These are phyloP conservation scores for Meira miltonrushii DNA, from an alignment of 1,284 basidiomycete genomes.

Conservation along the genomic window DNA sequence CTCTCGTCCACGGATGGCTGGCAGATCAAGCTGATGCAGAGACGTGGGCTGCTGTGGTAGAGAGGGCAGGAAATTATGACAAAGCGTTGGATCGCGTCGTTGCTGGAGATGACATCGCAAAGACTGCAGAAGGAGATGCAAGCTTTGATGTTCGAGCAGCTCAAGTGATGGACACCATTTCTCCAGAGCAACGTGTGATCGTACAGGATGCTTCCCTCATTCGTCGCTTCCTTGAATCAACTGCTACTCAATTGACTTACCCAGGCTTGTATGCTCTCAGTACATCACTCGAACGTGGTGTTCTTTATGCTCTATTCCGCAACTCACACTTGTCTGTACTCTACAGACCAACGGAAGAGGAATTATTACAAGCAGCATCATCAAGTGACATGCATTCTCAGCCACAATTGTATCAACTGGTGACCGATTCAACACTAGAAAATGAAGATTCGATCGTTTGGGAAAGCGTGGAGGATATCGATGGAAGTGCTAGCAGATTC, in stretches of 20 bases:
- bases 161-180: neutral
- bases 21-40: slow-evolving; percentile 68
- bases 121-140: slow-evolving; percentile 22
- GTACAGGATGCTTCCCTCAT: slow-evolving; percentile 19
- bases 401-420: slow-evolving; percentile 65
- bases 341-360: slow-evolving; percentile 55
- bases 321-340: slow-evolving; percentile 82
- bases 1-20: slow-evolving; percentile 86
- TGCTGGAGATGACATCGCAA: slow-evolving; percentile 67
- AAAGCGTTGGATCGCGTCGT: slow-evolving; percentile 67
- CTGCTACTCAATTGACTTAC: slow-evolving; percentile 78
- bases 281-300: slow-evolving; percentile 51
- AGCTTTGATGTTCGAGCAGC: neutral
- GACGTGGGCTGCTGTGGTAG: slow-evolving; percentile 58
- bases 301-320: slow-evolving; percentile 74
- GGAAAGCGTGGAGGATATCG: slow-evolving; percentile 81
- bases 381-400: slow-evolving; percentile 5
- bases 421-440: slow-evolving; percentile 74
- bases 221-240: slow-evolving; percentile 61
- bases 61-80: slow-evolving; percentile 56
- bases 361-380: slow-evolving; percentile 16
- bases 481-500: slow-evolving; percentile 58
- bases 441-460: slow-evolving; percentile 72
- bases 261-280: slow-evolving; percentile 61
- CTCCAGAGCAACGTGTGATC: neutral